Base-by-base conservation (phyloP, 2,329 filamentous ascomycete species). In the Lasiodiplodia citricola region DNA sequence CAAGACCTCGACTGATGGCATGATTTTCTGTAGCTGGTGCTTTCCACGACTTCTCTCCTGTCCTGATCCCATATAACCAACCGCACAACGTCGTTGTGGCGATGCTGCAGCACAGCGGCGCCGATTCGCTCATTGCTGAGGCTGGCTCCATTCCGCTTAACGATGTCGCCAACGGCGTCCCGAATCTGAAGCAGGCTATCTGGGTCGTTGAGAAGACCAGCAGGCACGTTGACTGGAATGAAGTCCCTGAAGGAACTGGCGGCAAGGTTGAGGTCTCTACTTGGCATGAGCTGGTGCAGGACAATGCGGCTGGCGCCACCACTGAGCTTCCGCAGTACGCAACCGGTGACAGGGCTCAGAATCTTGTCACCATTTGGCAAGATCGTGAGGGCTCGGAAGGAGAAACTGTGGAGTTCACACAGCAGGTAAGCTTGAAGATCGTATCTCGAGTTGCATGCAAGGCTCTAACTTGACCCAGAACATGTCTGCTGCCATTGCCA, bases 161-260 rank as follows among this genome's bases (percentile, higher is more conserved):
- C 71, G 83, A 87, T 47, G 87, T 97, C 14, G 86, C 89, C 65
- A 88, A 90, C 74, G 86, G 84, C 66, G 93, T 92, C 74, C 86
- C 90, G 5, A 86, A 87, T 47, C 85, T 99, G 56, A 90, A 78
- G 70, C 89, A 94, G 73, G 86, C 97, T 38, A 87, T 97, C 73
- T 98, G 94, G 93, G 94, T 97, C 14, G 93, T 96, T 5, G 95
- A 97, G 74, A 88, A 93, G 75, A 93, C 93, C 52, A 97, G 90
- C 82, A 88, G 89, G 73, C 95, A 98, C 77, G 91, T 99, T 86
- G 94, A 97, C 80, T 99, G 95, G 94, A 94, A 93, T 74, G 92
- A 95, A 77, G 88, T 94, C 2, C 94, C 94, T 13, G 87, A 91
- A 75, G 91, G 92, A 64, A 90, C 91, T 68, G 91, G 91, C 18